Evolutionary conservation across 441 rosid genomes (phyloP).

Genomic region (Pelargonium cotyledonis): DNA sequence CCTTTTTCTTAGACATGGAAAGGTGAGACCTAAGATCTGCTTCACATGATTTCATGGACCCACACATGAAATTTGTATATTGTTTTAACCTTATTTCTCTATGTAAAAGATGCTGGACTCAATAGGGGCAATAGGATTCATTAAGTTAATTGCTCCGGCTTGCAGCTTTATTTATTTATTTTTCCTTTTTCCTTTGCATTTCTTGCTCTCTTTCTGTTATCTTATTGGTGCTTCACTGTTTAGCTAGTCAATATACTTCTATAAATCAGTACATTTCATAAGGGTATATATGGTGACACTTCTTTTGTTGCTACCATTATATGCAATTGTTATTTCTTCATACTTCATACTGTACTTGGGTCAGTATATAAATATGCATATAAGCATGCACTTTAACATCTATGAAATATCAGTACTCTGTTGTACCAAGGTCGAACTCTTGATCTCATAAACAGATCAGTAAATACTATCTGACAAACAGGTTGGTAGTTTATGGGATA

Average conservation of each 20-base stretch:
- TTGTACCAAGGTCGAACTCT: background rate
- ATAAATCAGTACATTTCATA: too few relatives aligned
- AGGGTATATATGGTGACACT: background rate
- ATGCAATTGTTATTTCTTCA: background rate
- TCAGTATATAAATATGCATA: background rate
- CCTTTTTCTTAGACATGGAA: conserved; percentile 86
- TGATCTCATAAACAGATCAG: background rate
- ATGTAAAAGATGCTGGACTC: background rate
- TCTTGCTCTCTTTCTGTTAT: background rate
- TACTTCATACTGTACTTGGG: background rate
- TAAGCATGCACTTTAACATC: background rate
- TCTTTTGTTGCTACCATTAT: background rate
- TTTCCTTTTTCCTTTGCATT: background rate
- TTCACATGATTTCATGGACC: conserved; percentile 4
- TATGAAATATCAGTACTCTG: too few relatives aligned
- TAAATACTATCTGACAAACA: too few relatives aligned
- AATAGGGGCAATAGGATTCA: background rate
- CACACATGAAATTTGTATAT: background rate
- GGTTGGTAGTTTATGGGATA: background rate
- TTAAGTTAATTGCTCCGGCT: background rate
- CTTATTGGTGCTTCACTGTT: background rate
- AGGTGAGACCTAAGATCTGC: conserved; percentile 43
- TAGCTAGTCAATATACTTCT: background rate
- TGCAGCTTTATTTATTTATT: background rate
- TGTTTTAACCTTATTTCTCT: background rate